Conservation (phyloP, 2,329 filamentous ascomycete species). For the Huntiella decipiens region DNA sequence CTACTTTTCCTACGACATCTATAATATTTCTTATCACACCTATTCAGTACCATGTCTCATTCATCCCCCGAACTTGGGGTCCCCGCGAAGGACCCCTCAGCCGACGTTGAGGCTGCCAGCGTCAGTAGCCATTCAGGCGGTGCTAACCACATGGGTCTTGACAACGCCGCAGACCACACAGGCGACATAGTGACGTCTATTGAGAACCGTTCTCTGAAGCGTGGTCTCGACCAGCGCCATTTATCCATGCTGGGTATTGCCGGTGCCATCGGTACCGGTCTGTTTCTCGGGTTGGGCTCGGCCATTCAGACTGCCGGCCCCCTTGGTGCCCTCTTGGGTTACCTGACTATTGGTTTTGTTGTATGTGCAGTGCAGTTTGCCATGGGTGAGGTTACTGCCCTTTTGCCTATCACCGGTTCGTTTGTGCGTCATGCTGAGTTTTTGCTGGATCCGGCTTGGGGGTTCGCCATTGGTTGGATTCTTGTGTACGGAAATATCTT, state of each 20-base stretch:
- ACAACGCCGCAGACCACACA: conserved; percentile 14
- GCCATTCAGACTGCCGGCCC: conserved; percentile 33
- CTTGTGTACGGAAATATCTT: conserved; percentile 35
- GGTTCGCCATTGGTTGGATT: conserved; percentile 35
- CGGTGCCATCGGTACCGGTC: conserved; percentile 40
- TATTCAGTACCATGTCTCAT: background rate
- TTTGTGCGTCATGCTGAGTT: conserved; percentile 42
- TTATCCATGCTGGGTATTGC: conserved; percentile 44
- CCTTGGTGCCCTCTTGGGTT: conserved; percentile 29
- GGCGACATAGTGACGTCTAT: conserved; percentile 27
- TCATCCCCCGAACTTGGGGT: background rate
- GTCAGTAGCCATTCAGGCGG: background rate
- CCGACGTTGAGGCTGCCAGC: conserved; percentile 5
- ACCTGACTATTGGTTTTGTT: conserved; percentile 36
- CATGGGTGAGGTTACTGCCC: conserved; percentile 39
- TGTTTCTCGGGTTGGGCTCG: conserved; percentile 38
- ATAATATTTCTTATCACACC: background rate
- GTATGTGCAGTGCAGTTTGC: conserved; percentile 39
- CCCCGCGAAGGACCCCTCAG: background rate
- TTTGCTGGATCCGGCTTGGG: conserved; percentile 41
- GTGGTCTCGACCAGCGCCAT: conserved; percentile 29
- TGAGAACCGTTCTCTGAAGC: conserved; percentile 31
- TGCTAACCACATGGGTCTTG: conserved; percentile 6
- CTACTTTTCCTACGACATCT: background rate
- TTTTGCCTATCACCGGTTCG: conserved; percentile 42